Evolutionary conservation across 225 moss, liverwort and hornwort species (phyloP).

Genomic region (Sphagnum tenellum): DNA sequence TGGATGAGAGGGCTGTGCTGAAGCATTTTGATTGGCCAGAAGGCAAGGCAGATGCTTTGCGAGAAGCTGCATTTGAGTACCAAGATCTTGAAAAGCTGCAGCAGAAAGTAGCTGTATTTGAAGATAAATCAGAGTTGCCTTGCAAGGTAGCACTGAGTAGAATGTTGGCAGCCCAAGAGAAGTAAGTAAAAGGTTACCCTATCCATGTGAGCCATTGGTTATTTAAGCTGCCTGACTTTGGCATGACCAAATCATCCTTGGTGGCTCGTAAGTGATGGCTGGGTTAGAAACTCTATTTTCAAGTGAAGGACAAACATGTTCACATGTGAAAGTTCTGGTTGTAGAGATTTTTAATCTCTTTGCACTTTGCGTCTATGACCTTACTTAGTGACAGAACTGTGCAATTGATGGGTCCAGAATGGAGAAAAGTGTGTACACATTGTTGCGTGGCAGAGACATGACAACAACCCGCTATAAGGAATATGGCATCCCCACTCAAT

Average conservation of each 20-base stretch:
- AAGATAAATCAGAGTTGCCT: conserved; percentile 35
- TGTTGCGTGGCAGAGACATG: conserved; percentile 55
- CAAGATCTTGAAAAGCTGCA: conserved; percentile 45
- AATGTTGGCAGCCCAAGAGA: conserved; percentile 48
- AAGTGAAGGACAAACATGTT: too few relatives aligned
- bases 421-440: conserved; percentile 51
- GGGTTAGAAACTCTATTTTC: too few relatives aligned
- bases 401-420: conserved; percentile 21
- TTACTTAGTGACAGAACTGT: too few relatives aligned
- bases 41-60: conserved; percentile 48
- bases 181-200: conserved; percentile 11
- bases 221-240: too few relatives aligned
- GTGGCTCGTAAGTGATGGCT: too few relatives aligned
- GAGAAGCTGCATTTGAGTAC: conserved; percentile 58
- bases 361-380: too few relatives aligned
- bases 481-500: conserved; percentile 34
- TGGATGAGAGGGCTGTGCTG: conserved; percentile 57
- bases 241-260: too few relatives aligned
- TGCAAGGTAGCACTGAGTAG: conserved; percentile 43
- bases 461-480: conserved; percentile 49
- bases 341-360: not conserved
- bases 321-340: not conserved
- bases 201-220: too few relatives aligned
- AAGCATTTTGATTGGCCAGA: conserved; percentile 76
- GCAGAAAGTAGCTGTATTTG: conserved; percentile 24